Evolutionary conservation across 495 filamentous ascomycete species (phyloP).

Genomic region (Annulohypoxylon nitens): DNA sequence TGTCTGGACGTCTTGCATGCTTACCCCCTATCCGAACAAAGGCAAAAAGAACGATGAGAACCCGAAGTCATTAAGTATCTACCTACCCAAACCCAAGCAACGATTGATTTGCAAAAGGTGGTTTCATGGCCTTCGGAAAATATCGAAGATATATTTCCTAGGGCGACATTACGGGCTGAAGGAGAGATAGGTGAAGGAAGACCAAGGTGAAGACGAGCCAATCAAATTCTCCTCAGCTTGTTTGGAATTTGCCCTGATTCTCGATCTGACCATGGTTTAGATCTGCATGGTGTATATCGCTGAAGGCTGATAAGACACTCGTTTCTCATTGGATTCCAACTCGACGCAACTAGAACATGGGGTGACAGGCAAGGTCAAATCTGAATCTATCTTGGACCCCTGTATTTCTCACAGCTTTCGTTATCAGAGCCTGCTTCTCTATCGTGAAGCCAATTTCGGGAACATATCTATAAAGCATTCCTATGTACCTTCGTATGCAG

Average conservation of each 20-base stretch:
- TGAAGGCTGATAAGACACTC: slow-evolving; percentile 39
- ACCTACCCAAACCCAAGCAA: too few species aligned
- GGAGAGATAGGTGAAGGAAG: slow-evolving; percentile 4
- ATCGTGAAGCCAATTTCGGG: slow-evolving; percentile 22
- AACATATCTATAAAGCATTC: slow-evolving; percentile 17
- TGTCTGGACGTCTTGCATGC: background rate
- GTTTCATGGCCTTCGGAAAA: background rate
- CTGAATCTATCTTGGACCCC: slow-evolving; percentile 29
- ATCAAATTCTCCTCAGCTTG: slow-evolving; percentile 11
- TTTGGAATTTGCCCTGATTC: background rate
- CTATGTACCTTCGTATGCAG: background rate
- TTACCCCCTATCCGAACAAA: background rate
- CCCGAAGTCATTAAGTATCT: too few species aligned
- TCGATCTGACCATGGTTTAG: slow-evolving; percentile 6
- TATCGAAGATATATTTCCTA: slow-evolving; percentile 1
- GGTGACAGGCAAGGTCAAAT: background rate
- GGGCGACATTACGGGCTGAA: background rate
- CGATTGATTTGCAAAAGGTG: background rate
- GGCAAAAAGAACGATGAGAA: background rate
- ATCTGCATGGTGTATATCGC: slow-evolving; percentile 15
- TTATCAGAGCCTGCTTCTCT: slow-evolving; percentile 24
- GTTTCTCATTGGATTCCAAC: slow-evolving; percentile 40
- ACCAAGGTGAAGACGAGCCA: background rate
- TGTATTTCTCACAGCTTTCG: slow-evolving; percentile 21
- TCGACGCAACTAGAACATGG: slow-evolving; percentile 19